Conservation (phyloP, 1,284 basidiomycete species). For the Puccinia coronata region DNA sequence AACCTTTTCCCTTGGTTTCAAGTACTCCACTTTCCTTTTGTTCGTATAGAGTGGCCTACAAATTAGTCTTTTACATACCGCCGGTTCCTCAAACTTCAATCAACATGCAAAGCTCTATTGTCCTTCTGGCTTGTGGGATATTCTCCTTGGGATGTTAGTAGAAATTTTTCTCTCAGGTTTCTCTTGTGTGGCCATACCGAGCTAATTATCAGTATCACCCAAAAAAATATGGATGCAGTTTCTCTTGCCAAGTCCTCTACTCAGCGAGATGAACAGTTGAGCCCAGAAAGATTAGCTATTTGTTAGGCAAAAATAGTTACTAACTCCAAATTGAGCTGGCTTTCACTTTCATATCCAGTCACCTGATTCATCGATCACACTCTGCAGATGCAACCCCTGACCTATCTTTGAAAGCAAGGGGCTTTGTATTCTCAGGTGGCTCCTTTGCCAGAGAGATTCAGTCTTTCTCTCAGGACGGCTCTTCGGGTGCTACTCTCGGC, state of each 20-base stretch:
- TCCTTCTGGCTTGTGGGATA: neutral
- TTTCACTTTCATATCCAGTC: neutral
- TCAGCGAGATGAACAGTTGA: neutral
- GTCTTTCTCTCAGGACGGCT: too few relatives aligned
- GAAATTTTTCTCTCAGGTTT: too few relatives aligned
- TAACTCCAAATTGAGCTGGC: neutral
- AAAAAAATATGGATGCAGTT: neutral
- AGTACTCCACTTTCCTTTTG: neutral
- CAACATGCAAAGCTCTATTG: slow-evolving; percentile 4
- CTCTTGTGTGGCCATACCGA: neutral
- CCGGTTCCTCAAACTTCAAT: neutral
- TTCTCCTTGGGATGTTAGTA: neutral
- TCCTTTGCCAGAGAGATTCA: too few relatives aligned
- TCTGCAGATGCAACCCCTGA: too few relatives aligned
- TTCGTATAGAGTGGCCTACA: neutral
- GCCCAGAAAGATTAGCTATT: neutral
- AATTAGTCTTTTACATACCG: neutral
- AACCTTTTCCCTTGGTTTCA: neutral
- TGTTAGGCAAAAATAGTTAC: neutral
- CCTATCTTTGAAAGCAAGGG: too few relatives aligned
- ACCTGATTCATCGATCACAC: neutral
- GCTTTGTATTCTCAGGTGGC: too few relatives aligned
- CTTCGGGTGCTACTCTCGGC: too few relatives aligned
- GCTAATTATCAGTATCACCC: neutral
- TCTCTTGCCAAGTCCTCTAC: neutral